phyloP scores from a whole-genome alignment of 768 basidiomycete genomes.

The Boletales sp. region DNA sequence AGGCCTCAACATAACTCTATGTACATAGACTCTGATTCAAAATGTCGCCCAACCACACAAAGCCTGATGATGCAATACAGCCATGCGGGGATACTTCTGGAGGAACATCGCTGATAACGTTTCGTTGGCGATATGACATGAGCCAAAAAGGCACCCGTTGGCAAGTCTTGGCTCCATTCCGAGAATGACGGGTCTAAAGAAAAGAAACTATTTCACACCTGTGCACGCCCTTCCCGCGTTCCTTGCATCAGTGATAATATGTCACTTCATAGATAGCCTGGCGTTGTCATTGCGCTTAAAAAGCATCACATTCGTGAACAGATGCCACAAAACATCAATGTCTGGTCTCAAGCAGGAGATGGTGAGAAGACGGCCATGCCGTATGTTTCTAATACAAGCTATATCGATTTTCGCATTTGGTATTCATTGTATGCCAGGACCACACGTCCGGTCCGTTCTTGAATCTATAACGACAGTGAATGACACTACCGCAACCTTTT shows the following conservation, averaged over 20 bases:
- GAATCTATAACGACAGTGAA: slow-evolving; percentile 6
- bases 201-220: not conserved
- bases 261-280: slow-evolving; percentile 1
- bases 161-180: slow-evolving; percentile 4
- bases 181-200: slow-evolving; percentile 6
- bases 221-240: slow-evolving; percentile 4
- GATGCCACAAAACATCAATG: not conserved
- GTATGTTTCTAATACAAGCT: slow-evolving; percentile 22
- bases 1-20: too few species aligned
- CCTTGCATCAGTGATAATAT: not conserved
- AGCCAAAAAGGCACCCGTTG: slow-evolving; percentile 13
- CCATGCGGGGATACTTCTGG: slow-evolving; percentile 19
- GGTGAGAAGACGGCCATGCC: slow-evolving; percentile 16
- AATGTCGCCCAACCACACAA: not conserved
- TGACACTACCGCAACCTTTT: not conserved
- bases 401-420: slow-evolving; percentile 22
- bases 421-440: slow-evolving; percentile 11
- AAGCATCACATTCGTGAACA: not conserved
- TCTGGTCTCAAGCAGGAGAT: slow-evolving; percentile 3
- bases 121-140: not conserved
- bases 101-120: not conserved
- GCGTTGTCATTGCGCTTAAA: not conserved
- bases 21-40: not conserved
- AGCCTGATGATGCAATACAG: slow-evolving; percentile 14
- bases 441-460: slow-evolving; percentile 14